Percentiles rank a stretch among this genome's conserved stretches.
phyloP scores from a whole-genome alignment of 768 basidiomycete genomes.

The Tephrocybe rancida region DNA sequence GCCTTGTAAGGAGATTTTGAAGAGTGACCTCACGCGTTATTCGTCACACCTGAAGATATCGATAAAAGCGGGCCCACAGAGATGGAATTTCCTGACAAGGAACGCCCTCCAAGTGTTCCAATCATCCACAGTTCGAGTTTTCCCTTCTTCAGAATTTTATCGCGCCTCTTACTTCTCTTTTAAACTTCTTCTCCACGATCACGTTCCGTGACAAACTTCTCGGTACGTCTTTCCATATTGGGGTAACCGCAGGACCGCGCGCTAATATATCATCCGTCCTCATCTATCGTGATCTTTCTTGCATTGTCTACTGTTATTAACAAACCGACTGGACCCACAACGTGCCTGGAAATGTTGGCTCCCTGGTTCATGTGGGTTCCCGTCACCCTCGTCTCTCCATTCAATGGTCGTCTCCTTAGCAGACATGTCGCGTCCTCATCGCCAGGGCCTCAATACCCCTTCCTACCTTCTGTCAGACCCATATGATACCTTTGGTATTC shows the following conservation, averaged over 20 bases:
- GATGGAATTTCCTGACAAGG: slow-evolving; percentile 15
- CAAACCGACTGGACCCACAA: slow-evolving; percentile 3
- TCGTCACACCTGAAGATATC: slow-evolving; percentile 14
- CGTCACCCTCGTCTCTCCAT: slow-evolving; percentile 8
- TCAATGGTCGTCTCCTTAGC: slow-evolving; percentile 10
- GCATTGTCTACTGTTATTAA: slow-evolving; percentile 1
- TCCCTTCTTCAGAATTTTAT: slow-evolving; percentile 4
- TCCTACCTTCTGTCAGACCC: neutral
- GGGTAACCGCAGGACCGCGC: slow-evolving; percentile 4
- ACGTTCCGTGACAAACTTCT: slow-evolving; percentile 17
- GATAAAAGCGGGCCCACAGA: slow-evolving; percentile 19
- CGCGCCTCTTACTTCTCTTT: slow-evolving; percentile 1
- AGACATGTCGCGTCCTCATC: slow-evolving; percentile 16
- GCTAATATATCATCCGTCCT: slow-evolving; percentile 16
- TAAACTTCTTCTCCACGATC: slow-evolving; percentile 10
- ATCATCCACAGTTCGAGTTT: neutral
- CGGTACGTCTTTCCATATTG: slow-evolving; percentile 21
- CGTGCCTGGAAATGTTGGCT: slow-evolving; percentile 11
- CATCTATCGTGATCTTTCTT: slow-evolving; percentile 4
- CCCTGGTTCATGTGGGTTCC: slow-evolving; percentile 16
- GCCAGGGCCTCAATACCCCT: slow-evolving; percentile 10
- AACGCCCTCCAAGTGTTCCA: slow-evolving; percentile 8
- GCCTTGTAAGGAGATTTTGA: slow-evolving; percentile 17
- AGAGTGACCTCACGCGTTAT: slow-evolving; percentile 17
- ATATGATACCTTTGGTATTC: slow-evolving; percentile 14